A percentile compares a stretch with the other conserved stretches of the same genome.
These are phyloP conservation scores for Gossypium anomalum DNA, from an alignment of 345 rosid species.

Conservation along the genomic window DNA sequence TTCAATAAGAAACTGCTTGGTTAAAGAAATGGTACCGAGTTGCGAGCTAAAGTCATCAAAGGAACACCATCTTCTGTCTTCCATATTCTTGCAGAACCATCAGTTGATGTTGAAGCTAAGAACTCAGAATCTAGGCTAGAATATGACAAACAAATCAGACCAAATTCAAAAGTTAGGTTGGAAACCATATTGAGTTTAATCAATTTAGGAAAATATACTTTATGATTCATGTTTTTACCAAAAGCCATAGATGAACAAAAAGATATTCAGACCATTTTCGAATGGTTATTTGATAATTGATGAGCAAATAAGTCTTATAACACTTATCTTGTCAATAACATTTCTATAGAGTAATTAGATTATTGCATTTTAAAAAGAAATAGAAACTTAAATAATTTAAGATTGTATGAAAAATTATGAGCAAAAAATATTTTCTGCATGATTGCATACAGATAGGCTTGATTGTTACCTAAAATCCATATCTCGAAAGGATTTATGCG, in stretches of 20 bases:
- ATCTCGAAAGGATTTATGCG: conserved; percentile 78
- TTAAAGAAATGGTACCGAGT: conserved; percentile 42
- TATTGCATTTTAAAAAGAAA: not conserved
- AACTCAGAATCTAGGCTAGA: conserved; percentile 86
- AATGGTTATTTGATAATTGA: not conserved
- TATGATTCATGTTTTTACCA: not conserved
- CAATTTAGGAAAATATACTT: not conserved
- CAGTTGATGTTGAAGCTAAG: conserved; percentile 79
- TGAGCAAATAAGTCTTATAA: not conserved
- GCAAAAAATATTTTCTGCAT: not conserved
- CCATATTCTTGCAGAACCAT: conserved; percentile 96
- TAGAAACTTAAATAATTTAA: not conserved
- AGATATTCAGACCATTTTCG: not conserved
- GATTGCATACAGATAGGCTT: not conserved
- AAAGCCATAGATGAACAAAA: not conserved
- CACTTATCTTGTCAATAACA: not conserved
- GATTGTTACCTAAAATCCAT: conserved; percentile 74
- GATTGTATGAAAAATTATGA: not conserved
- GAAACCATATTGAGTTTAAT: not conserved
- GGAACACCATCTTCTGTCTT: conserved; percentile 81
- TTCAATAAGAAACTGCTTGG: not conserved
- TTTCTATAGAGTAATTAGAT: not conserved
- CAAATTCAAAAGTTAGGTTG: conserved; percentile 10
- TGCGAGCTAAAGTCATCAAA: conserved; percentile 62
- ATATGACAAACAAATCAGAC: conserved; percentile 20